Conservation (phyloP, 148 eudicot species). For the Rhododendron mucronatum region DNA sequence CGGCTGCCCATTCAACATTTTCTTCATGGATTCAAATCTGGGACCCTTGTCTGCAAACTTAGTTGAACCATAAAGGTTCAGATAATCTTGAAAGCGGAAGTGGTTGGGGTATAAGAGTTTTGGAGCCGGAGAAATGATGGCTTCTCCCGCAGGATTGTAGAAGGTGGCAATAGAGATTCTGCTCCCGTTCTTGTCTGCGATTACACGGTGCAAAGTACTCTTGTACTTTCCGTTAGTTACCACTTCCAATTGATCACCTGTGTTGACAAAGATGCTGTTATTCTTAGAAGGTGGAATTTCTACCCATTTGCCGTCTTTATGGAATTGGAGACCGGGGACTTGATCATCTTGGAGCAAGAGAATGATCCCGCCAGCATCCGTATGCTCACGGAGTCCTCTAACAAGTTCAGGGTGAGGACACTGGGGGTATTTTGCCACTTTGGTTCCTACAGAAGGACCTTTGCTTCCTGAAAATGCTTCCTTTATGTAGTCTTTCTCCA, state of each 20-base stretch:
- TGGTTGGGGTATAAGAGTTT: constrained; percentile 47
- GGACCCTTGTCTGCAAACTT: constrained; percentile 64
- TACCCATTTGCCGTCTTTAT: constrained; percentile 67
- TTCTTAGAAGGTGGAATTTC: constrained; percentile 74
- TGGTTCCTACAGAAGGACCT: constrained; percentile 72
- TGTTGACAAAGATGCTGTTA: constrained; percentile 66
- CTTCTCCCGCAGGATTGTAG: constrained; percentile 76
- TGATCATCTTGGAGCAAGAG: constrained; percentile 81
- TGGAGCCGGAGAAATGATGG: constrained; percentile 54
- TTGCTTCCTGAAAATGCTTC: constrained; percentile 50
- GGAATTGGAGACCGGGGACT: constrained; percentile 82
- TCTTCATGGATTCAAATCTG: constrained; percentile 64
- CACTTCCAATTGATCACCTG: constrained; percentile 78
- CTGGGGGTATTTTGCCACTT: constrained; percentile 75
- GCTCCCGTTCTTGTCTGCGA: constrained; percentile 60
- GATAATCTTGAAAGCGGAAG: constrained; percentile 57
- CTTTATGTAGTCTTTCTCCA: constrained; percentile 44
- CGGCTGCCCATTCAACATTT: constrained; percentile 23
- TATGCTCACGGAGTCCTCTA: constrained; percentile 82
- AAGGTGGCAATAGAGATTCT: constrained; percentile 81
- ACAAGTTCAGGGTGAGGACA: constrained; percentile 69
- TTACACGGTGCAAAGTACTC: constrained; percentile 66
- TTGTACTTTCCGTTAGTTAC: constrained; percentile 68
- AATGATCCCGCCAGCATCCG: constrained; percentile 88
- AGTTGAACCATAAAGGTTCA: constrained; percentile 51